Conservation (phyloP, 768 basidiomycete species). For the Sarcomyxa edulis region DNA sequence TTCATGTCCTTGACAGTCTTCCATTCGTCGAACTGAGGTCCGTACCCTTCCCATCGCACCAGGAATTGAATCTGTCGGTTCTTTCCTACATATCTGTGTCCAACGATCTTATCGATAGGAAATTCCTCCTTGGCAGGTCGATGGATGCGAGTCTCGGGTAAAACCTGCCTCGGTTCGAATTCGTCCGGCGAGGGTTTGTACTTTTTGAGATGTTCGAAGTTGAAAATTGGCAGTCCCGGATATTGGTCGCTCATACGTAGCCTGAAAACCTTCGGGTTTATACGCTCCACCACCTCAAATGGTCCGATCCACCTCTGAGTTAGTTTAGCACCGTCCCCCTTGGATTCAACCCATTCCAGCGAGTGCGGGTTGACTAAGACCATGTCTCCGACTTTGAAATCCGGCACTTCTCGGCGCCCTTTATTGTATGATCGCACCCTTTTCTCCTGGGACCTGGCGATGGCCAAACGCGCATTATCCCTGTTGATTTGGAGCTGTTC, state of each 20-base stretch:
- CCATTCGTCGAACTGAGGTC: too few relatives aligned
- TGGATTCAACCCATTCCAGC: constrained; percentile 1
- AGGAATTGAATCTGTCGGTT: constrained; percentile 1
- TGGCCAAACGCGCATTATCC: not conserved
- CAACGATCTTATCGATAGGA: not conserved
- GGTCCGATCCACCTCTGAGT: constrained; percentile 4
- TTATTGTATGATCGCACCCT: constrained; percentile 1
- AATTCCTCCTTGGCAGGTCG: not conserved
- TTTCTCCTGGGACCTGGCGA: not conserved
- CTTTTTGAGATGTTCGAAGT: constrained; percentile 1
- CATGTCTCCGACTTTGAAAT: not conserved
- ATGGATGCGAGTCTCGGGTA: not conserved
- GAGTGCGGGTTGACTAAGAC: constrained; percentile 5
- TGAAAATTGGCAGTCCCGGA: constrained; percentile 8
- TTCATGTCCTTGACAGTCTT: too few relatives aligned
- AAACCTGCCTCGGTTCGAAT: not conserved
- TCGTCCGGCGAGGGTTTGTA: not conserved
- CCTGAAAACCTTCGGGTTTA: constrained; percentile 6
- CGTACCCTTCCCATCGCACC: constrained; percentile 7
- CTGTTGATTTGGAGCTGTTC: not conserved
- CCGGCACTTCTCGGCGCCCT: not conserved
- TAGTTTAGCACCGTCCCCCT: constrained; percentile 1
- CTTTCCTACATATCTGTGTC: not conserved
- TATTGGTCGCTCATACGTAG: constrained; percentile 5
- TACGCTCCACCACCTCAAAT: constrained; percentile 2